These are phyloP conservation scores for Xylaria sp. DNA, from an alignment of 2,329 filamentous ascomycete genomes.

Conservation along the genomic window DNA sequence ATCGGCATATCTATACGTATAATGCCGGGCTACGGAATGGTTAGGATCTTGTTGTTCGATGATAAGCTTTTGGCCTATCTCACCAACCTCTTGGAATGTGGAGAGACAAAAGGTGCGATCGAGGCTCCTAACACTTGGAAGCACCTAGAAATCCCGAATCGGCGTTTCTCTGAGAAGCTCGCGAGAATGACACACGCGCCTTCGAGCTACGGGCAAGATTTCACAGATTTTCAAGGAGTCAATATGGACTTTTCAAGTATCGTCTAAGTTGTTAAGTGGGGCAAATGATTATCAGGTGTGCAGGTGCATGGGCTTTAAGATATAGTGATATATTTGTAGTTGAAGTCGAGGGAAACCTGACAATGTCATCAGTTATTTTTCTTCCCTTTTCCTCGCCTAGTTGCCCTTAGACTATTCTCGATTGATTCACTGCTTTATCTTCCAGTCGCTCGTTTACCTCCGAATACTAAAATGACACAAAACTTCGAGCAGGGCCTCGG, in stretches of 20 bases:
- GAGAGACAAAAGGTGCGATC: neutral
- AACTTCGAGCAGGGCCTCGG: neutral
- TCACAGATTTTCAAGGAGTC: neutral
- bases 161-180: neutral
- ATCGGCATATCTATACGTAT: neutral
- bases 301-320: neutral
- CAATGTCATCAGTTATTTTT: neutral
- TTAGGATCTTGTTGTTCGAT: neutral
- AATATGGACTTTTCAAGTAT: neutral
- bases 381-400: neutral
- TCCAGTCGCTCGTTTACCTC: neutral
- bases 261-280: neutral
- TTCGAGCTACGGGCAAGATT: neutral
- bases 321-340: neutral
- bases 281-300: neutral
- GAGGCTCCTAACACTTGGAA: neutral
- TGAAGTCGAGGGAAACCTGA: neutral
- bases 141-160: constrained; percentile 8
- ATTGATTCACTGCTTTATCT: neutral
- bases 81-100: too few species aligned
- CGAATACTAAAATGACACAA: neutral
- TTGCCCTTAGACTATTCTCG: neutral
- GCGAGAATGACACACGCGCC: neutral
- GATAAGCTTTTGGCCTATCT: constrained; percentile 7
- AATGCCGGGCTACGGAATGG: neutral